Percentiles rank a stretch among this genome's conserved stretches.
phyloP scores from a whole-genome alignment of 116 monocot species.

The Cymodocea nodosa region DNA sequence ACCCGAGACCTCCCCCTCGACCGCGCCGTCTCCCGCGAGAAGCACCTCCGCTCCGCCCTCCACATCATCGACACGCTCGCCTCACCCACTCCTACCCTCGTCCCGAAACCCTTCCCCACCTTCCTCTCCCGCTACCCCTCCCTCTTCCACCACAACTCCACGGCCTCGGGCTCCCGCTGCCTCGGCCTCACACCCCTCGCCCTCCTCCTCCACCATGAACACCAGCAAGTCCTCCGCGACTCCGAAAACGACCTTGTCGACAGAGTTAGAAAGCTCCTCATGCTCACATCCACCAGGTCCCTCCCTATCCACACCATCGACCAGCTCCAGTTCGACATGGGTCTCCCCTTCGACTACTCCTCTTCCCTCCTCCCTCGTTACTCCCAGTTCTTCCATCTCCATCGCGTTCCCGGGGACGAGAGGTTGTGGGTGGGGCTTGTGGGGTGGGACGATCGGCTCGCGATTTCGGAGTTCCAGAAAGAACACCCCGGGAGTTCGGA shows the following conservation, averaged over 20 bases:
- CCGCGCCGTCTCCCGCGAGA: slow-evolving; percentile 47
- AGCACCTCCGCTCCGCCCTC: slow-evolving; percentile 46
- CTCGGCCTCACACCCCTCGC: slow-evolving; percentile 33
- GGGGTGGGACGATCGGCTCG: slow-evolving; percentile 38
- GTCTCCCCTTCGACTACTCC: slow-evolving; percentile 38
- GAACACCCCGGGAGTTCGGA: slow-evolving; percentile 13
- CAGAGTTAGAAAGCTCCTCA: slow-evolving; percentile 59
- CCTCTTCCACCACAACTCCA: slow-evolving; percentile 9
- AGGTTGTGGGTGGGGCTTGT: slow-evolving; percentile 50
- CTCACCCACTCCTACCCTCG: slow-evolving; percentile 11
- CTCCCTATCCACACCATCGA: slow-evolving; percentile 67
- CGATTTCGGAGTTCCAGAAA: slow-evolving; percentile 1
- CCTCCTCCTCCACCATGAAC: slow-evolving; percentile 22
- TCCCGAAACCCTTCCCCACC: slow-evolving; percentile 11
- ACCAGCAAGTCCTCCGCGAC: slow-evolving; percentile 15
- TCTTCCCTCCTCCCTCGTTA: slow-evolving; percentile 28
- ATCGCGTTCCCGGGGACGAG: slow-evolving; percentile 25
- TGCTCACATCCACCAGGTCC: slow-evolving; percentile 34
- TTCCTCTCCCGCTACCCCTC: slow-evolving; percentile 4
- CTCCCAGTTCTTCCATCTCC: slow-evolving; percentile 30
- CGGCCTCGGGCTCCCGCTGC: slow-evolving; percentile 14
- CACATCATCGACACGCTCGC: slow-evolving; percentile 33
- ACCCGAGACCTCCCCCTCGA: slow-evolving; percentile 59
- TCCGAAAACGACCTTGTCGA: slow-evolving; percentile 42
- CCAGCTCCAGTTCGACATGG: slow-evolving; percentile 68